Conservation (phyloP, 768 basidiomycete species). For the Tulasnella sp. region DNA sequence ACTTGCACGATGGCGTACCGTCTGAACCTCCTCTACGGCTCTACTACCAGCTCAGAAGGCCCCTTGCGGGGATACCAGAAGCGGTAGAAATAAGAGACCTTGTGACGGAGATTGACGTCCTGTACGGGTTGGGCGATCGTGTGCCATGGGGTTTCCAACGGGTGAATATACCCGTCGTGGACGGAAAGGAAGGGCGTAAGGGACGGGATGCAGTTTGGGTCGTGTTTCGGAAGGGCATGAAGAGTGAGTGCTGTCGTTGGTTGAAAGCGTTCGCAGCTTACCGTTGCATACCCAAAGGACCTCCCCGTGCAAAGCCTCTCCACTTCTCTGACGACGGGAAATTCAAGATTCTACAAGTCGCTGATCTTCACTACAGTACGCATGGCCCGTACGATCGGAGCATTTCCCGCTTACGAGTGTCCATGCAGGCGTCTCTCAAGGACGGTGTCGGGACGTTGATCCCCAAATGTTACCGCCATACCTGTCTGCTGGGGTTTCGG, state of each 20-base stretch:
- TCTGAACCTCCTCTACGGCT: slow-evolving; percentile 44
- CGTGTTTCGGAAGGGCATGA: slow-evolving; percentile 60
- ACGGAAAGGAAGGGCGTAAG: slow-evolving; percentile 28
- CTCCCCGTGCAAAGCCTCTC: slow-evolving; percentile 61
- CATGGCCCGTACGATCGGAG: background rate
- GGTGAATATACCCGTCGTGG: slow-evolving; percentile 46
- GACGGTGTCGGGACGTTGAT: slow-evolving; percentile 61
- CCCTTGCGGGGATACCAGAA: slow-evolving; percentile 44
- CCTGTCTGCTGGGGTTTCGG: background rate
- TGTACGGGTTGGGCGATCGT: slow-evolving; percentile 71
- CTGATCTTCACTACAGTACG: slow-evolving; percentile 68
- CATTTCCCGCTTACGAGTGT: background rate
- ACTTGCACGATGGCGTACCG: slow-evolving; percentile 51
- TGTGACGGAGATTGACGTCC: slow-evolving; percentile 84
- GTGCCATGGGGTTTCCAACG: slow-evolving; percentile 75
- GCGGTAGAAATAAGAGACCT: slow-evolving; percentile 37
- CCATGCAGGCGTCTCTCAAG: slow-evolving; percentile 44
- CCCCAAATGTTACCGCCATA: slow-evolving; percentile 35
- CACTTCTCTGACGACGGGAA: slow-evolving; percentile 74
- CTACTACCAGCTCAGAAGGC: slow-evolving; percentile 69
- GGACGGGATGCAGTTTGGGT: slow-evolving; percentile 43
- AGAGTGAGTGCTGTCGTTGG: slow-evolving; percentile 36
- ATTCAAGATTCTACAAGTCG: slow-evolving; percentile 83
- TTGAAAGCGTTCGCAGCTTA: background rate
- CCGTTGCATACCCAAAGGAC: slow-evolving; percentile 30